phyloP scores from a whole-genome alignment of 2,329 filamentous ascomycete species.

The Septoria petroselini region DNA sequence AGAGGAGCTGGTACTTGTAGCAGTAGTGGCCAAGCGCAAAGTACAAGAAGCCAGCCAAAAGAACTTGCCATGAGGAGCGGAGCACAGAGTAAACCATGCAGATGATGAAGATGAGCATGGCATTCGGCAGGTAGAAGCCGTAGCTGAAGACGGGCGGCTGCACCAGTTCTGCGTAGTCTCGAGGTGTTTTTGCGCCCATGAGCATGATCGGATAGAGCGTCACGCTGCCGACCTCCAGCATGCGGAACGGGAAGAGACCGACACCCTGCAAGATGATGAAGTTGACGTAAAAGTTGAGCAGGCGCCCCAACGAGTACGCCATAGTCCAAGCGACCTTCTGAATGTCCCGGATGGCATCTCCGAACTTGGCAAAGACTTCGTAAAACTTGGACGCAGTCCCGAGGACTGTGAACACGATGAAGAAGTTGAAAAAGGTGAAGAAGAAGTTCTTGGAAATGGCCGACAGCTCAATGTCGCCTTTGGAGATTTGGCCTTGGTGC shows the following conservation, averaged over 20 bases:
- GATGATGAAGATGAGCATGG: slow-evolving; percentile 88
- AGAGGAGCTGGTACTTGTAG: slow-evolving; percentile 96
- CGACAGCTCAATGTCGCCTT: slow-evolving; percentile 89
- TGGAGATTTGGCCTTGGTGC: slow-evolving; percentile 89
- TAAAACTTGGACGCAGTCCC: slow-evolving; percentile 75
- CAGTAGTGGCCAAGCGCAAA: slow-evolving; percentile 81
- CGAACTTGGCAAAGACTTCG: slow-evolving; percentile 55
- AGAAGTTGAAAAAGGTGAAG: slow-evolving; percentile 99
- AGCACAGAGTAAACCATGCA: slow-evolving; percentile 93
- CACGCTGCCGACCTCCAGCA: slow-evolving; percentile 85
- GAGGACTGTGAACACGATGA: slow-evolving; percentile 87
- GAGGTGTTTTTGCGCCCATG: slow-evolving; percentile 77
- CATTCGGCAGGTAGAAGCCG: slow-evolving; percentile 90
- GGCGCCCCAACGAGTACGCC: slow-evolving; percentile 67
- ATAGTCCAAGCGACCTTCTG: slow-evolving; percentile 72
- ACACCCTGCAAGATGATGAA: slow-evolving; percentile 91
- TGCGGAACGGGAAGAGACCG: slow-evolving; percentile 87
- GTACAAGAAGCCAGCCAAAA: slow-evolving; percentile 77
- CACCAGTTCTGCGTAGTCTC: slow-evolving; percentile 79
- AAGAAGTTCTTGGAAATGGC: slow-evolving; percentile 97
- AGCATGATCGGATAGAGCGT: slow-evolving; percentile 76
- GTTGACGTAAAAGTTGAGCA: slow-evolving; percentile 86
- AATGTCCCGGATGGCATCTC: slow-evolving; percentile 73
- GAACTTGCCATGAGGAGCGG: slow-evolving; percentile 72
- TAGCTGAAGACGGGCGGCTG: slow-evolving; percentile 89